Conservation (phyloP, 2,329 filamentous ascomycete species). For the Penicillium sp. region DNA sequence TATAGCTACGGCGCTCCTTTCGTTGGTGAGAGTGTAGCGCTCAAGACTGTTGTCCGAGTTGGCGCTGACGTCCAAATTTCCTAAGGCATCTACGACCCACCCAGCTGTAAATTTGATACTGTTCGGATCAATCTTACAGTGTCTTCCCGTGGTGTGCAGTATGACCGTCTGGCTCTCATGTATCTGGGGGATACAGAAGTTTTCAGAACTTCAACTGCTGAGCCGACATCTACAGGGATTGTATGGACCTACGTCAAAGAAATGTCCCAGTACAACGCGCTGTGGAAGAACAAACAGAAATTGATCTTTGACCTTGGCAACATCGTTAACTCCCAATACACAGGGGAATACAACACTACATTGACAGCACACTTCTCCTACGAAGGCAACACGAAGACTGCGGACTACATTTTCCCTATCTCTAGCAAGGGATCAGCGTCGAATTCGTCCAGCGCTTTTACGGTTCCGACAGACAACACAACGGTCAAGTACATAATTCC, state of each 20-base stretch:
- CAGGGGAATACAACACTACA: conserved; percentile 69
- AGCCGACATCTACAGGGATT: conserved; percentile 70
- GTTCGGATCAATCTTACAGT: conserved; percentile 76
- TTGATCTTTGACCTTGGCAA: conserved; percentile 80
- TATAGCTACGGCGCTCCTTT: conserved; percentile 72
- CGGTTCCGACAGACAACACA: conserved; percentile 62
- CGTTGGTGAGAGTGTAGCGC: conserved; percentile 55
- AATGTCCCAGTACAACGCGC: conserved; percentile 66
- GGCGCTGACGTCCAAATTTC: background rate
- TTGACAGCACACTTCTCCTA: conserved; percentile 71
- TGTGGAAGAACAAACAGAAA: conserved; percentile 69
- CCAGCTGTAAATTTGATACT: conserved; percentile 67
- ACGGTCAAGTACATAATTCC: conserved; percentile 63
- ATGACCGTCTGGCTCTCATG: conserved; percentile 72
- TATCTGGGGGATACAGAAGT: conserved; percentile 75
- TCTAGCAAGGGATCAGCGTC: conserved; percentile 31
- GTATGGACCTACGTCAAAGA: conserved; percentile 76
- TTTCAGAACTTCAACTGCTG: conserved; percentile 80
- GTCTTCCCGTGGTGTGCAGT: conserved; percentile 68
- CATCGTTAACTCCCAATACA: conserved; percentile 68
- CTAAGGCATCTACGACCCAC: conserved; percentile 63
- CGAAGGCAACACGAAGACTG: conserved; percentile 42
- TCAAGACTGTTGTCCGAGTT: background rate
- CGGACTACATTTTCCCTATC: conserved; percentile 67
- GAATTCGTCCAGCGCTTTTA: conserved; percentile 64